These are phyloP conservation scores for Kwoniella dendrophila DNA, from an alignment of 768 basidiomycete species.

Conservation along the genomic window DNA sequence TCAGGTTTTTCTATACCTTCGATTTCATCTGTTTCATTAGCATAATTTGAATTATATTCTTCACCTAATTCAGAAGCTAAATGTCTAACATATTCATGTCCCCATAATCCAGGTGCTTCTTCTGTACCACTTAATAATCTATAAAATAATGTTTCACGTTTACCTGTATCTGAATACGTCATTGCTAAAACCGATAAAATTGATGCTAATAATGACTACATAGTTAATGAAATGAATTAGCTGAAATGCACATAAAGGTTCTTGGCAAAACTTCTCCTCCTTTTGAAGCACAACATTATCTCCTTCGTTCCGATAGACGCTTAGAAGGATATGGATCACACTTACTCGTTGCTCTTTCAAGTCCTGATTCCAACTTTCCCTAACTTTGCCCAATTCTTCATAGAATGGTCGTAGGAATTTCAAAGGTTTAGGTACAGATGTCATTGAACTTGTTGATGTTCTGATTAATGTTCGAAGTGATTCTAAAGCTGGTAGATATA, in stretches of 20 bases:
- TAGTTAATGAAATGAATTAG: background rate
- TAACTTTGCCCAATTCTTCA: slow-evolving; percentile 78
- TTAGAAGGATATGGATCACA: background rate
- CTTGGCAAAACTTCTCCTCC: too few relatives aligned
- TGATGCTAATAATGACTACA: slow-evolving; percentile 88
- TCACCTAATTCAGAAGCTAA: slow-evolving; percentile 94
- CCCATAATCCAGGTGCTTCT: slow-evolving; percentile 91
- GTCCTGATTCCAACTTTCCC: slow-evolving; percentile 72
- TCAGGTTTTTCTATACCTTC: slow-evolving; percentile 15
- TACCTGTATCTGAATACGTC: slow-evolving; percentile 98
- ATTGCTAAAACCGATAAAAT: slow-evolving; percentile 97
- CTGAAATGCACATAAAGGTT: too few relatives aligned
- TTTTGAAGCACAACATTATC: too few relatives aligned
- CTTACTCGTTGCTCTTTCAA: slow-evolving; percentile 58
- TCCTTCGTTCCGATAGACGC: too few relatives aligned
- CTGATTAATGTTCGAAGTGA: slow-evolving; percentile 89
- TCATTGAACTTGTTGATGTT: slow-evolving; percentile 98
- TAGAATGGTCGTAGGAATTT: slow-evolving; percentile 97
- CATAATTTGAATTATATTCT: slow-evolving; percentile 63
- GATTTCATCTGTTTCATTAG: slow-evolving; percentile 3
- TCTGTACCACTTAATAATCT: slow-evolving; percentile 72
- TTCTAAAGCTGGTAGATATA: slow-evolving; percentile 89
- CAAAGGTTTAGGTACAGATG: slow-evolving; percentile 95
- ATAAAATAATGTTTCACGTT: slow-evolving; percentile 91
- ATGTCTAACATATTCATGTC: slow-evolving; percentile 97